phyloP scores from a whole-genome alignment of 208 protist genomes.

The Novymonas esmeraldas region DNA sequence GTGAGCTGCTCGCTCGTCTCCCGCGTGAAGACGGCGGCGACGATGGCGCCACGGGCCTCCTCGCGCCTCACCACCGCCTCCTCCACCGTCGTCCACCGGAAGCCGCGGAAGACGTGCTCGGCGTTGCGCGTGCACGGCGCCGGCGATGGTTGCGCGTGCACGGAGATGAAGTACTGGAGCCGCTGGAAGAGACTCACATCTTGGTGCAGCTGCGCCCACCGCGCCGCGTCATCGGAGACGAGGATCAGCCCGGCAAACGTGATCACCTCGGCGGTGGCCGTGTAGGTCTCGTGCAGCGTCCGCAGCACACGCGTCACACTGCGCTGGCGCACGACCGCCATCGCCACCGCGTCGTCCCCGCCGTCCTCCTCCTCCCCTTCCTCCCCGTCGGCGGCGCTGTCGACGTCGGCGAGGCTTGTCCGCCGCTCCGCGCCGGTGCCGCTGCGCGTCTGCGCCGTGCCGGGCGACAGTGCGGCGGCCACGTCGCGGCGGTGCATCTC shows the following conservation, averaged over 20 bases:
- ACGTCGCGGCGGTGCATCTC: slow-evolving; percentile 56
- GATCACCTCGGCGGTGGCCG: slow-evolving; percentile 56
- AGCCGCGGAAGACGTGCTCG: slow-evolving; percentile 31
- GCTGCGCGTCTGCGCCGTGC: background rate
- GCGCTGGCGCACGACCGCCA: slow-evolving; percentile 44
- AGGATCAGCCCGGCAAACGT: slow-evolving; percentile 54
- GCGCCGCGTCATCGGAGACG: slow-evolving; percentile 33
- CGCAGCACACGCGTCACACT: slow-evolving; percentile 57
- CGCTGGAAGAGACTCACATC: slow-evolving; percentile 57
- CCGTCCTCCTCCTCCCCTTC: slow-evolving; percentile 27
- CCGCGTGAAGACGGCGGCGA: slow-evolving; percentile 53
- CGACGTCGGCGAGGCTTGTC: slow-evolving; percentile 20
- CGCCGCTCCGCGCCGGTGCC: background rate
- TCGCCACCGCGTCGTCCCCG: slow-evolving; percentile 6
- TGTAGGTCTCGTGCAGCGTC: slow-evolving; percentile 59
- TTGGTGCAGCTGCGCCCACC: slow-evolving; percentile 45
- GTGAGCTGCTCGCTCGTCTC: slow-evolving; percentile 45
- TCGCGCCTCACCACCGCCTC: slow-evolving; percentile 60
- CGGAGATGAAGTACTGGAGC: slow-evolving; percentile 53
- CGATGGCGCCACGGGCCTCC: slow-evolving; percentile 39
- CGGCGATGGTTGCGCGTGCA: slow-evolving; percentile 4
- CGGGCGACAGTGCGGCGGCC: slow-evolving; percentile 6
- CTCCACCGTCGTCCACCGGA: slow-evolving; percentile 42
- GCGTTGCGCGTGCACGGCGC: background rate
- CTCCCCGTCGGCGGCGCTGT: slow-evolving; percentile 26